Conservation (phyloP, 2,329 filamentous ascomycete species). For the Aaosphaeria pasadenensis region DNA sequence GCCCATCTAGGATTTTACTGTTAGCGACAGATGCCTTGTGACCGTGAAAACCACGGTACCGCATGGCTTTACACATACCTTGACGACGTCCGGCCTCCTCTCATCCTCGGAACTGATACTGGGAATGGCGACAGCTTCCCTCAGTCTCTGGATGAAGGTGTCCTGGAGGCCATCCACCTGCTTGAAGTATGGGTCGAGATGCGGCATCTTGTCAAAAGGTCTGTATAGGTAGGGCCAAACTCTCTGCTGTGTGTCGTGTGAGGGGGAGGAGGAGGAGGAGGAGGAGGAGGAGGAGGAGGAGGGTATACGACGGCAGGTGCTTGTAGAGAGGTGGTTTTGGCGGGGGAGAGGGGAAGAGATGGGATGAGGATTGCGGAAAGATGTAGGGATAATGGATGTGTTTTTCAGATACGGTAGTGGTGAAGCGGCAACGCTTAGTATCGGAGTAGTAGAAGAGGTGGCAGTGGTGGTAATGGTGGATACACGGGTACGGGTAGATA, state of each 20-base stretch:
- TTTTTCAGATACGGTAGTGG: too few relatives aligned
- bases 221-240: conserved; percentile 49
- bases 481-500: too few relatives aligned
- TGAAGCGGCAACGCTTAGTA: too few relatives aligned
- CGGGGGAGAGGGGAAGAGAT: too few relatives aligned
- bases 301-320: too few relatives aligned
- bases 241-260: conserved; percentile 15
- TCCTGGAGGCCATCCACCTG: conserved; percentile 79
- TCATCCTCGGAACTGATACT: conserved; percentile 91
- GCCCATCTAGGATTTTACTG: conserved; percentile 63
- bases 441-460: too few relatives aligned
- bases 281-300: too few relatives aligned
- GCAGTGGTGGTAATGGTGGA: too few relatives aligned
- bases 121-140: conserved; percentile 91
- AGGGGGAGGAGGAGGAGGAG: conserved; percentile 3
- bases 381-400: too few relatives aligned
- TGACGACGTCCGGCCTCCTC: conserved; percentile 85
- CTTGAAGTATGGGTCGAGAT: conserved; percentile 89
- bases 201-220: conserved; percentile 66
- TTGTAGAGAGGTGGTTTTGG: too few relatives aligned
- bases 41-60: conserved; percentile 3
- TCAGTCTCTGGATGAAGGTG: conserved; percentile 84
- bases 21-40: not conserved
- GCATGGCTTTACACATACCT: conserved; percentile 40
- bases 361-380: too few relatives aligned